phyloP scores from a whole-genome alignment of 2,329 filamentous ascomycete species.

The Paraphaeosphaeria minitans region DNA sequence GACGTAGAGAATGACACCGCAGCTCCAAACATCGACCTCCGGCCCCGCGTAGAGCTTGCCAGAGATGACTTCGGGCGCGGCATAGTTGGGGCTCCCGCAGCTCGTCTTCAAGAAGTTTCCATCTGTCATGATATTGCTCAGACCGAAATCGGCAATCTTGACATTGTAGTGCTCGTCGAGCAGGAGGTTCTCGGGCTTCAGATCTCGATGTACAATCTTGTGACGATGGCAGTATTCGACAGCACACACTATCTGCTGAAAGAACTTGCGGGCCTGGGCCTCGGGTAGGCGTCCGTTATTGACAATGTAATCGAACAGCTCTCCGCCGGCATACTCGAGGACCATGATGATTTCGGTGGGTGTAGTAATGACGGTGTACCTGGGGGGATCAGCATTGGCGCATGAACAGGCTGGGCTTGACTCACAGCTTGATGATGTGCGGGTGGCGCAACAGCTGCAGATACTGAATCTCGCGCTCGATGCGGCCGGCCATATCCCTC shows the following conservation, averaged over 20 bases:
- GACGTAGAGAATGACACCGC: constrained; percentile 80
- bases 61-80: constrained; percentile 95
- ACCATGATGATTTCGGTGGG: constrained; percentile 98
- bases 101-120: constrained; percentile 99
- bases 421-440: constrained; percentile 97
- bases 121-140: constrained; percentile 99
- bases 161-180: constrained; percentile 96
- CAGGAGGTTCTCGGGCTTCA: constrained; percentile 96
- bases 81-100: constrained; percentile 97
- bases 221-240: constrained; percentile 99
- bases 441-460: constrained; percentile 93
- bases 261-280: constrained; percentile 92
- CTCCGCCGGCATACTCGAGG: constrained; percentile 93
- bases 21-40: constrained; percentile 98
- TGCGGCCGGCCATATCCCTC: constrained; percentile 94
- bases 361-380: constrained; percentile 96
- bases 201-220: constrained; percentile 96
- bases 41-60: constrained; percentile 97
- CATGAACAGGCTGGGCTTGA: constrained; percentile 15
- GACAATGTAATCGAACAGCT: constrained; percentile 98
- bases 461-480: constrained; percentile 98
- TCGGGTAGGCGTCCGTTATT: constrained; percentile 91
- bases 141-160: constrained; percentile 97
- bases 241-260: constrained; percentile 98
- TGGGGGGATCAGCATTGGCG: constrained; percentile 44